Evolutionary conservation across 2,329 filamentous ascomycete species (phyloP).

Genomic region (Diplodia corticola): DNA sequence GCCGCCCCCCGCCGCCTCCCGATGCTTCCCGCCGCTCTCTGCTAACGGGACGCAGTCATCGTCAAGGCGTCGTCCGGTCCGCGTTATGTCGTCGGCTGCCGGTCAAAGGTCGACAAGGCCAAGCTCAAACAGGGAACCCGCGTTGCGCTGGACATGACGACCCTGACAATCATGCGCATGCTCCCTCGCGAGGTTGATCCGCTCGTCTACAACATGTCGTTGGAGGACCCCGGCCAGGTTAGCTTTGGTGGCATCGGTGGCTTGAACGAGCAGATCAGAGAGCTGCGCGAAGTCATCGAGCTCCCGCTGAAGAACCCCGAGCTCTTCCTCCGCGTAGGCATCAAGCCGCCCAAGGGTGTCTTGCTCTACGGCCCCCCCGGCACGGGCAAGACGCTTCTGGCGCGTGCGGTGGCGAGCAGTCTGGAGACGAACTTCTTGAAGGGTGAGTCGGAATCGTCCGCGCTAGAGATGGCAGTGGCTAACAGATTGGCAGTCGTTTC

Average conservation of each 20-base stretch:
- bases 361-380: constrained; percentile 93
- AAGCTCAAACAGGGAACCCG: constrained; percentile 98
- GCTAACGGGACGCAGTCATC: constrained; percentile 67
- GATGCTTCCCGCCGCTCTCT: background rate
- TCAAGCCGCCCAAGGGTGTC: constrained; percentile 98
- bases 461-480: constrained; percentile 25
- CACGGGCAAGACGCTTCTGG: constrained; percentile 93
- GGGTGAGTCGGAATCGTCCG: constrained; percentile 55
- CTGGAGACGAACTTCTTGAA: constrained; percentile 98
- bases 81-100: constrained; percentile 95
- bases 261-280: constrained; percentile 96
- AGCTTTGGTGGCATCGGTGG: constrained; percentile 98
- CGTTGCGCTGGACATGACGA: constrained; percentile 98
- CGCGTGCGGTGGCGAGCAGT: constrained; percentile 91
- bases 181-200: constrained; percentile 97
- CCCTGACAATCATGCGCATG: constrained; percentile 99
- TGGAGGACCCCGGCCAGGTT: constrained; percentile 96
- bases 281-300: constrained; percentile 96
- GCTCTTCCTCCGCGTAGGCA: constrained; percentile 92
- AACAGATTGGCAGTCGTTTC: constrained; percentile 76
- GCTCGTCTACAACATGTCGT: constrained; percentile 98
- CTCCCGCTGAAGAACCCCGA: constrained; percentile 98
- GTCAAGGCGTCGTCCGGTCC: constrained; percentile 97
- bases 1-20: no score
- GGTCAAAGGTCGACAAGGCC: constrained; percentile 94